Evolutionary conservation across 306 rosid species (phyloP), one percentile per base, ranked within the genome.

Genomic region (Glycyrrhiza uralensis): DNA sequence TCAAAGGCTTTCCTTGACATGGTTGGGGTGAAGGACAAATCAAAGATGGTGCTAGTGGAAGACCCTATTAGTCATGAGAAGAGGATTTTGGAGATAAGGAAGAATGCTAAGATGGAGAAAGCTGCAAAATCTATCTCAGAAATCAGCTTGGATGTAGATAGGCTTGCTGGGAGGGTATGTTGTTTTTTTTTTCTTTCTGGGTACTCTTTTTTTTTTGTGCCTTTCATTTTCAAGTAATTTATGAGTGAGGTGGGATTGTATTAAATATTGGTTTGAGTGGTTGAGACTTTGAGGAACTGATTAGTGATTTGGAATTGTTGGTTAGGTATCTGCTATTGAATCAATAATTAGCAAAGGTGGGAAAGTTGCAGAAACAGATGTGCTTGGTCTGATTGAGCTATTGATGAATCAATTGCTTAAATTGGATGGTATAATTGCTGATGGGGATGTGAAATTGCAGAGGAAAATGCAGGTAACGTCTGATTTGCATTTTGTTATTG

Each of bases 381-480:
- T 94, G 82, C 83, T 83, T 60, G 80, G 80, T 76, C 79, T 94
- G 58, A 89, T 76, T 54, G 99, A 94, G 88, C 81, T 83, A 24
- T 73, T 94, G 85, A 94, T 94, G 99, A 91, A 89, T 71, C 92
- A 94, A 64, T 79, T 94, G 90, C 84, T 94, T 35, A 94, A 86
- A 72, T 80, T 94, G 50, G 99, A 94, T 66, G 87, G 93, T 4
- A 87, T 94, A 11, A 69, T 76, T 60, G 97, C 82, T 29, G 99
- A 94, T 57, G 99, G 97, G 7, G 99, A 94, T 81, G 95, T 86
- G 15, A 94, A 94, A 80, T 81, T 94, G 77, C 99, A 94, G 79
- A 91, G 97, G 60, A 94, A 89, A 91, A 94, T 94, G 90, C 99
- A 91, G 97, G 99, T 93, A 77, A 41, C 54, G 12, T 26, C 10